Base-by-base conservation (phyloP, 176 grass and related monocot genomes). In the Hordeum marinum region DNA sequence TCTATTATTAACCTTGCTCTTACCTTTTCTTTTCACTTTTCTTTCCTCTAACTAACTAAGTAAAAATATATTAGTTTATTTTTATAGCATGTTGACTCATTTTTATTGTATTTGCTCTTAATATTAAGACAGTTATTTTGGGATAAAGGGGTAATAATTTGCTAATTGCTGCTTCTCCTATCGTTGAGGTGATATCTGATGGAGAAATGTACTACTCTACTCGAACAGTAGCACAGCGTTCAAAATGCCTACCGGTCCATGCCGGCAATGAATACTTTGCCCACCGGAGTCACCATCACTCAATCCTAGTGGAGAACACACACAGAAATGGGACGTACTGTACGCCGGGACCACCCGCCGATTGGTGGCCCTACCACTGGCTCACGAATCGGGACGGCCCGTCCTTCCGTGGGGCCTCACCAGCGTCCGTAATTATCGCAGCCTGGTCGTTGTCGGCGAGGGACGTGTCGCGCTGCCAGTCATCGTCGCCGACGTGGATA, bases 361-460 rank as follows among this genome's bases (percentile, higher is more conserved):
- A 1, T 3, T 7, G 6, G 4, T 27, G 25, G 54, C 27, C 68
- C 78, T 64, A 25, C 25, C 8, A 15, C 4, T n/a, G 40, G 67
- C 59, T 6, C 9, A 20, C 14, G 68, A 59, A 67, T 46, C 81
- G n/a, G n/a, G n/a, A n/a, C 80, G 26, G 61, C 36, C 11, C 42
- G 46, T 21, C 80, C 55, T 69, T 67, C 4, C 54, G 58, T 20
- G 70, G 66, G 78, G 5, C 39, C 68, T 74, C 62, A 86, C 17
- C 59, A 13, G 27, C 40, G 85, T 88, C 89, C 85, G 73, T 78
- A 77, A 83, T 90, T 84, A 69, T 73, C 75, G 71, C 78, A 46
- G 62, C 8, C 61, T 68, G 78, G 69, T 68, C 80, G 29, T 60
- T 82, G 80, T 92, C 84, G 80, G 63, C 76, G 35, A 21, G 9